Conservation (phyloP, 192 early-diverging fungal genomes). For the Gryganskiella cystojenkinii region DNA sequence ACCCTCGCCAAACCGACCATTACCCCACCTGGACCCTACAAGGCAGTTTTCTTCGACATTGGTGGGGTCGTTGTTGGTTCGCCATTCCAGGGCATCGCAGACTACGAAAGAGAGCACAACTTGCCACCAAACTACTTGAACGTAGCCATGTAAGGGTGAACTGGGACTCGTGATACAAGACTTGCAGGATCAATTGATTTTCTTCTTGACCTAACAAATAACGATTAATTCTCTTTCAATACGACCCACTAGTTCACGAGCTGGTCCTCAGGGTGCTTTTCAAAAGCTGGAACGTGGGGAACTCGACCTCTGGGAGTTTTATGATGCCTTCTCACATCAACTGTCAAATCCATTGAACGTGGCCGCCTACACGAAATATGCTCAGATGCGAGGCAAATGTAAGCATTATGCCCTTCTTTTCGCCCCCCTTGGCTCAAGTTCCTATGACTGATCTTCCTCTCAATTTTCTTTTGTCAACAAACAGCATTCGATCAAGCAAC, state of each 20-base stretch:
- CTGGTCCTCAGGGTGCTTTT: slow-evolving; percentile 22
- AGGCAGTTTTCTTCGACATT: slow-evolving; percentile 88
- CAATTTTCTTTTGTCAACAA: too few species aligned
- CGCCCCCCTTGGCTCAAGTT: not conserved
- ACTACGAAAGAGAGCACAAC: slow-evolving; percentile 70
- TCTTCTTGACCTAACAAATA: not conserved
- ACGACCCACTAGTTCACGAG: slow-evolving; percentile 8
- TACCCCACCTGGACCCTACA: slow-evolving; percentile 35
- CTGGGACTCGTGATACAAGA: not conserved
- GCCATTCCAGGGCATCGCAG: slow-evolving; percentile 80
- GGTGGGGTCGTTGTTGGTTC: slow-evolving; percentile 86
- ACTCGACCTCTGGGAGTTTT: slow-evolving; percentile 65
- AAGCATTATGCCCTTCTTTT: not conserved
- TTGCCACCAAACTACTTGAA: slow-evolving; percentile 88
- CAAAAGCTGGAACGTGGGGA: slow-evolving; percentile 71
- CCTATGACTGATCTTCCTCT: too few species aligned
- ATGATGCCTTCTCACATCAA: slow-evolving; percentile 66
- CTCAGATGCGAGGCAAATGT: slow-evolving; percentile 36
- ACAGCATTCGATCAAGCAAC: slow-evolving; percentile 19
- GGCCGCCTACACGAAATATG: slow-evolving; percentile 59
- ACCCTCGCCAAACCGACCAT: too few species aligned
- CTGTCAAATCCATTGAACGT: slow-evolving; percentile 63
- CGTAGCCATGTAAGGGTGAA: slow-evolving; percentile 71
- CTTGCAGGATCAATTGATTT: not conserved
- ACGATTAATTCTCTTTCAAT: not conserved